A percentile compares a stretch with the other conserved stretches of the same genome.
Evolutionary conservation across 1,284 basidiomycete species (phyloP).

Genomic region (Anthracocystis panici-leucophaei): DNA sequence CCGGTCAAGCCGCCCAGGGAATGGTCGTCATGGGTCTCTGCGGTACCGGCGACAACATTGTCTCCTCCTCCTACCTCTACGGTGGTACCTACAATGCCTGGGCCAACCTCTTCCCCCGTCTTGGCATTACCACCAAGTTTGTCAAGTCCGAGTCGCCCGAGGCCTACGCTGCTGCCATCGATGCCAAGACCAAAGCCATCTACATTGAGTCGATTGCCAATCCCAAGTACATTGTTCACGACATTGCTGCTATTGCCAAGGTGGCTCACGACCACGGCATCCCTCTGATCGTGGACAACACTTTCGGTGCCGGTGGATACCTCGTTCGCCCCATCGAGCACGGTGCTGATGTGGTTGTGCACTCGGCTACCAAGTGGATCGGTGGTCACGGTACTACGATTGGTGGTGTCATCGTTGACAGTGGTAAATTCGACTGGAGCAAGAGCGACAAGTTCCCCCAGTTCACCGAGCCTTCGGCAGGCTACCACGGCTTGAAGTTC

Average conservation of each 20-base stretch:
- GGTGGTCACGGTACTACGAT: slow-evolving; percentile 90
- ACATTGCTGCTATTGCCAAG: slow-evolving; percentile 81
- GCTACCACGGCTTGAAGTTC: slow-evolving; percentile 79
- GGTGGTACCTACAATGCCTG: slow-evolving; percentile 85
- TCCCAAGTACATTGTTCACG: slow-evolving; percentile 80
- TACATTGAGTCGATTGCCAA: slow-evolving; percentile 88
- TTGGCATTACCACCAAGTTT: slow-evolving; percentile 82
- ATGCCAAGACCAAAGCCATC: slow-evolving; percentile 71
- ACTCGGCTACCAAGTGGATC: slow-evolving; percentile 92
- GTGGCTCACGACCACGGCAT: slow-evolving; percentile 81
- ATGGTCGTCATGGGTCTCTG: slow-evolving; percentile 77
- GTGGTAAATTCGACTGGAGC: slow-evolving; percentile 86
- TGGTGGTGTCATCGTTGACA: slow-evolving; percentile 83
- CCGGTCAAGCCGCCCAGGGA: slow-evolving; percentile 85
- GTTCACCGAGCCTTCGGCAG: slow-evolving; percentile 84
- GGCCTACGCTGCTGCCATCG: slow-evolving; percentile 76
- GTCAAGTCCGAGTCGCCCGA: slow-evolving; percentile 77
- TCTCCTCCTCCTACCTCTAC: slow-evolving; percentile 73
- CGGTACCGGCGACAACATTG: slow-evolving; percentile 82
- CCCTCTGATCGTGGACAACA: slow-evolving; percentile 88
- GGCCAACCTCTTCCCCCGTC: slow-evolving; percentile 80
- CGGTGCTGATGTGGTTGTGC: slow-evolving; percentile 87
- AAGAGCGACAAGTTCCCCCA: slow-evolving; percentile 81
- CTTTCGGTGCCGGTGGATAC: slow-evolving; percentile 86
- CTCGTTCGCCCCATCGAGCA: slow-evolving; percentile 80